phyloP scores from a whole-genome alignment of 1,284 basidiomycete genomes.

The Boletus sp. region DNA sequence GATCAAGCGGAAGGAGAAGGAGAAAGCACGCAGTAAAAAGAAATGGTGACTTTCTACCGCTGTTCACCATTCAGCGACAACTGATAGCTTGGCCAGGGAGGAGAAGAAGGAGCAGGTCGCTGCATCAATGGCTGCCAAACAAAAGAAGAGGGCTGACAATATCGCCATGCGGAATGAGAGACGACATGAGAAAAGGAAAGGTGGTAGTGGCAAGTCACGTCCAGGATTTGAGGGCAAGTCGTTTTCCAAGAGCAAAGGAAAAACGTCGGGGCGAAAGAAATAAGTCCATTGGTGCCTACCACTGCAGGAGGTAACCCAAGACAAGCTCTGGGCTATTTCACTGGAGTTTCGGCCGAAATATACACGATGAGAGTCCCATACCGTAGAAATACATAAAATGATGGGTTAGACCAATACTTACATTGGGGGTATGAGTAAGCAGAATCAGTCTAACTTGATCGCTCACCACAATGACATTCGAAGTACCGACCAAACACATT shows the following conservation, averaged over 20 bases:
- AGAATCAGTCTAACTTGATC: neutral
- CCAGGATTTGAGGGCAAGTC: constrained; percentile 82
- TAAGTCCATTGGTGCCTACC: constrained; percentile 7
- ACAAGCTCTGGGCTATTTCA: too few relatives aligned
- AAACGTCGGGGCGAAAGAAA: constrained; percentile 18
- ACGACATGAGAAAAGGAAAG: constrained; percentile 70
- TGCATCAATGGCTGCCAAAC: constrained; percentile 71
- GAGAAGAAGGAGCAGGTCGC: constrained; percentile 77
- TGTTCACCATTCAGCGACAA: neutral
- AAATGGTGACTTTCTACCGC: constrained; percentile 60
- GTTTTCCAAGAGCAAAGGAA: constrained; percentile 48
- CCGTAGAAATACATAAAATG: too few relatives aligned
- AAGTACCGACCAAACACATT: constrained; percentile 67
- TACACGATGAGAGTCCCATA: too few relatives aligned
- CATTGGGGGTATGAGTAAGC: neutral
- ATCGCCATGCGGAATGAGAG: constrained; percentile 79
- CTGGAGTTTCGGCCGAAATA: too few relatives aligned
- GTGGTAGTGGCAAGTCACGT: constrained; percentile 66
- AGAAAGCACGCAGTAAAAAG: constrained; percentile 78
- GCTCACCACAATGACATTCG: constrained; percentile 26
- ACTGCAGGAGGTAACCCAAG: too few relatives aligned
- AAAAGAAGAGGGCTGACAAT: constrained; percentile 88
- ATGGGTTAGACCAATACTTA: too few relatives aligned
- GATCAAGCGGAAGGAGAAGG: constrained; percentile 84
- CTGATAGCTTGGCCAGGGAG: constrained; percentile 50